Evolutionary conservation across 225 moss, liverwort and hornwort species (phyloP).

Genomic region (Physcomitrellopsis africana): DNA sequence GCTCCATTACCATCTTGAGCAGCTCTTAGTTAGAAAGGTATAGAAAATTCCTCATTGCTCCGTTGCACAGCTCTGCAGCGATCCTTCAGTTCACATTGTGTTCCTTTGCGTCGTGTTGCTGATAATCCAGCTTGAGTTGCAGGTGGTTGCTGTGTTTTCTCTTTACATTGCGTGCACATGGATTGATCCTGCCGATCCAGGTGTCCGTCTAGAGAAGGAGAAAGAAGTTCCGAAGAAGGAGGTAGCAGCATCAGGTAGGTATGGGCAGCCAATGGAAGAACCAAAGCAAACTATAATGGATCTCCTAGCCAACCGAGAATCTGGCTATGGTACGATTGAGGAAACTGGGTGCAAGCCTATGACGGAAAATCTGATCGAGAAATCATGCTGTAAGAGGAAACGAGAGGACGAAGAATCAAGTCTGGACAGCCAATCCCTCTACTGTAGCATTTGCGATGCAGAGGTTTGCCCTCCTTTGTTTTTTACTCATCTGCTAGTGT

Average conservation of each 20-base stretch:
- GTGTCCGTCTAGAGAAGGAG: constrained; percentile 57
- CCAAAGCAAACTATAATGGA: constrained; percentile 41
- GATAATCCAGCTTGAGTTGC: constrained; percentile 24
- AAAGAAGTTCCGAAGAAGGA: constrained; percentile 35
- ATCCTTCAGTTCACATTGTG: neutral
- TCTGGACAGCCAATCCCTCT: constrained; percentile 71
- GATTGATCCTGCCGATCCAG: constrained; percentile 86
- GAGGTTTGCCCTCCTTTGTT: constrained; percentile 49
- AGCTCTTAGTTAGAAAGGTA: too few species aligned
- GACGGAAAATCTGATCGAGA: constrained; percentile 39
- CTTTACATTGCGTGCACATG: constrained; percentile 84
- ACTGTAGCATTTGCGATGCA: constrained; percentile 88
- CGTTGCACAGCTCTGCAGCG: neutral
- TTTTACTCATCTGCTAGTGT: neutral
- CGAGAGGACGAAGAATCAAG: constrained; percentile 61
- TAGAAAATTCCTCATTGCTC: too few species aligned
- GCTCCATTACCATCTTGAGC: too few species aligned
- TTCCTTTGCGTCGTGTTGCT: neutral
- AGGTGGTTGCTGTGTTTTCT: constrained; percentile 76
- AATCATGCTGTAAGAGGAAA: constrained; percentile 56
- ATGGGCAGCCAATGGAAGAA: constrained; percentile 38
- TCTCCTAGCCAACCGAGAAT: constrained; percentile 47
- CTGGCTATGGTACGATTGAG: constrained; percentile 53
- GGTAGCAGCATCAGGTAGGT: constrained; percentile 24
- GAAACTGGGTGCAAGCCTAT: constrained; percentile 63